Evolutionary conservation across 176 grass and related monocot genomes (phyloP).

Genomic region (Ananas comosus): DNA sequence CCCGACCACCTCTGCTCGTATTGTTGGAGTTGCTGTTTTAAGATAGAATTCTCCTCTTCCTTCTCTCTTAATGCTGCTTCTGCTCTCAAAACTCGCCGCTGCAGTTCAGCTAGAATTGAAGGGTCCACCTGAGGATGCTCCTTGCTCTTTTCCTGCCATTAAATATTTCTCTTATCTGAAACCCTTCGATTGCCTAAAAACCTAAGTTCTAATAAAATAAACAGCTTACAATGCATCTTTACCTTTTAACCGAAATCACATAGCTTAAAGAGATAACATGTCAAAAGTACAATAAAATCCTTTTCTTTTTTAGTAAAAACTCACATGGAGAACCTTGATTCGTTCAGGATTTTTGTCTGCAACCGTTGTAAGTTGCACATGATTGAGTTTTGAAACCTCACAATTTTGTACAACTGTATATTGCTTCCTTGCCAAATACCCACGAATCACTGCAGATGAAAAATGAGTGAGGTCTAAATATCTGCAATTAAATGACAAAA

Average conservation of each 20-base stretch:
- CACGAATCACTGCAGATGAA: slow-evolving; percentile 48
- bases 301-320: neutral
- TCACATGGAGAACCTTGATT: slow-evolving; percentile 26
- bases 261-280: too few relatives aligned
- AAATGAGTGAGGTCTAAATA: neutral
- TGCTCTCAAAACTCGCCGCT: slow-evolving; percentile 40
- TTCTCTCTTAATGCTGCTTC: slow-evolving; percentile 59
- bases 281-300: too few relatives aligned
- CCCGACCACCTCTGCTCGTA: slow-evolving; percentile 83
- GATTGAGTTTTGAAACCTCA: slow-evolving; percentile 19
- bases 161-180: neutral
- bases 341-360: slow-evolving; percentile 21
- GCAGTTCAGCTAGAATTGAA: slow-evolving; percentile 41
- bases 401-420: slow-evolving; percentile 37
- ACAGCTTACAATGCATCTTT: neutral
- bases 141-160: slow-evolving; percentile 39
- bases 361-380: slow-evolving; percentile 19
- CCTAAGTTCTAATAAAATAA: neutral
- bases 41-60: slow-evolving; percentile 75
- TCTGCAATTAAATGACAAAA: neutral
- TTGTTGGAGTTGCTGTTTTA: slow-evolving; percentile 69
- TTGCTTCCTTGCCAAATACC: slow-evolving; percentile 59
- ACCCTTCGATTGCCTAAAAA: neutral
- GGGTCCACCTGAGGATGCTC: slow-evolving; percentile 24
- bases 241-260: too few relatives aligned